Evolutionary conservation across 2,329 filamentous ascomycete genomes (phyloP).

Genomic region (Dichotomopilus funicola): DNA sequence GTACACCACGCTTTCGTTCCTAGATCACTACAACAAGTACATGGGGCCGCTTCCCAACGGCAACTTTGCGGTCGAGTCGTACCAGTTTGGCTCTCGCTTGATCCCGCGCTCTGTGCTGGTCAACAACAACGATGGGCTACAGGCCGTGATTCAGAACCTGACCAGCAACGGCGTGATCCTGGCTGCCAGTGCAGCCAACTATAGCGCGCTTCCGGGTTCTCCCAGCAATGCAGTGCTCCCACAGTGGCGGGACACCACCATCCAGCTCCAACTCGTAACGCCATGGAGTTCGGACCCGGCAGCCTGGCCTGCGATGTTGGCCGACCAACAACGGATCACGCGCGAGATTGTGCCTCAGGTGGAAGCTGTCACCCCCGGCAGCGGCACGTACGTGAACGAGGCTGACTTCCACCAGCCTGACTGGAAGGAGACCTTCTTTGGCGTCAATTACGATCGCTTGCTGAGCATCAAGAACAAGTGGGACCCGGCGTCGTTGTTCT

Average conservation of each 20-base stretch:
- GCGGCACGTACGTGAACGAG: constrained; percentile 45
- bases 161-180: constrained; percentile 31
- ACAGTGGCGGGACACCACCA: constrained; percentile 31
- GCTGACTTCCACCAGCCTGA: constrained; percentile 38
- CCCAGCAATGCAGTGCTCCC: constrained; percentile 33
- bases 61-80: constrained; percentile 1
- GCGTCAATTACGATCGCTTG: constrained; percentile 38
- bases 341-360: constrained; percentile 28
- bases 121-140: constrained; percentile 17
- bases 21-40: constrained; percentile 39
- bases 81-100: constrained; percentile 36
- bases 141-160: constrained; percentile 25
- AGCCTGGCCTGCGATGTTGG: constrained; percentile 26
- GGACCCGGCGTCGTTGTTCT: constrained; percentile 41
- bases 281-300: constrained; percentile 25
- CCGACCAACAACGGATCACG: constrained; percentile 26
- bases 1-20: constrained; percentile 25
- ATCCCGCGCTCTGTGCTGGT: constrained; percentile 32
- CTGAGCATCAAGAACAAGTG: constrained; percentile 43
- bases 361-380: constrained; percentile 33
- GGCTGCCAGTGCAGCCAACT: constrained; percentile 13
- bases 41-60: constrained; percentile 36
- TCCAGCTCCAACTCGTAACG: constrained; percentile 27
- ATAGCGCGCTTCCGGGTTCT: neutral
- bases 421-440: constrained; percentile 41